Percentiles rank a stretch among this genome's conserved stretches.
These are phyloP conservation scores for Arabis alpina DNA, from an alignment of 345 rosid species.

Conservation along the genomic window DNA sequence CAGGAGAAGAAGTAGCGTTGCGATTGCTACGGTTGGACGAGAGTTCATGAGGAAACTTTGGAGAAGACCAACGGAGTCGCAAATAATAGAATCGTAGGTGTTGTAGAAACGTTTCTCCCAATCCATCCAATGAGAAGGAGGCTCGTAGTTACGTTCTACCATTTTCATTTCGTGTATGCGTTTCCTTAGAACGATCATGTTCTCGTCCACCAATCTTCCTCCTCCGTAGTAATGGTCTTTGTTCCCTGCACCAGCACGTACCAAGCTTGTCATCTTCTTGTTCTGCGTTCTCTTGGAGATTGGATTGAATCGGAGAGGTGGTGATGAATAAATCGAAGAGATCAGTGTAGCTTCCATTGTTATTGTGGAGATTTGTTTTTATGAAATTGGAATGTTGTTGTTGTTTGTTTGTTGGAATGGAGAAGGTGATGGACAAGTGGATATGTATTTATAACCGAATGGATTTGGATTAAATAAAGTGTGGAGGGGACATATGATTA, in stretches of 20 bases:
- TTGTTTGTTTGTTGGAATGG: slow-evolving; percentile 1
- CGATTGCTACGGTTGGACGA: slow-evolving; percentile 61
- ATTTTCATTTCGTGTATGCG: slow-evolving; percentile 65
- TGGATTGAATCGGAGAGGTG: slow-evolving; percentile 32
- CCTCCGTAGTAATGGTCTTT: slow-evolving; percentile 34
- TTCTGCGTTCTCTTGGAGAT: background rate
- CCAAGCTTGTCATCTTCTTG: slow-evolving; percentile 13
- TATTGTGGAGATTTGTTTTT: background rate
- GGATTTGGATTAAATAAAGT: background rate
- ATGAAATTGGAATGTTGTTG: slow-evolving; percentile 11
- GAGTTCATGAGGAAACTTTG: slow-evolving; percentile 63
- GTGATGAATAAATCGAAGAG: slow-evolving; percentile 14
- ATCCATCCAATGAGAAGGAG: slow-evolving; percentile 67
- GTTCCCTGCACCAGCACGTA: slow-evolving; percentile 9
- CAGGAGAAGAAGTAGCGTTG: slow-evolving; percentile 46
- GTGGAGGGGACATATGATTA: background rate
- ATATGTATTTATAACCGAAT: slow-evolving; percentile 34
- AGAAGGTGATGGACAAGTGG: slow-evolving; percentile 36
- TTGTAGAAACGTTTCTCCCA: slow-evolving; percentile 70
- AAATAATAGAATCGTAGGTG: slow-evolving; percentile 55
- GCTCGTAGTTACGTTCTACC: slow-evolving; percentile 69
- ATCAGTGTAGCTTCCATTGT: slow-evolving; percentile 36
- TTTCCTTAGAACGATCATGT: slow-evolving; percentile 64
- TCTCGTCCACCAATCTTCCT: slow-evolving; percentile 58
- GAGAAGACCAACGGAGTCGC: slow-evolving; percentile 53